Conservation (phyloP, 177 flowering plant genomes). For the Vitis hybrid region DNA sequence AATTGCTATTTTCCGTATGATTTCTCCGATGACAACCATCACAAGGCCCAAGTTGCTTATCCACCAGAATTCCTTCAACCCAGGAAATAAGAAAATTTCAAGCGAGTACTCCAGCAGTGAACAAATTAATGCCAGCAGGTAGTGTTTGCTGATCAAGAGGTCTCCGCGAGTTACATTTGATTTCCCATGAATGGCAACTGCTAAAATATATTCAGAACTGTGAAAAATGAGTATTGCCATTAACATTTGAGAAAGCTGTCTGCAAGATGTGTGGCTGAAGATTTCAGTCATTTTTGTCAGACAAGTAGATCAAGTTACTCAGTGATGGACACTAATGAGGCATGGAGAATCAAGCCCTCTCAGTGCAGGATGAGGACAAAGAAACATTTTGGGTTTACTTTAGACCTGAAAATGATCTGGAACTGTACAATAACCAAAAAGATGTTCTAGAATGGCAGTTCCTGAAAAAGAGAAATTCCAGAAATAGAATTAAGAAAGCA, state of each 20-base stretch:
- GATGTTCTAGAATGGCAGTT: too few species aligned
- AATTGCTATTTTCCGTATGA: slow-evolving; percentile 69
- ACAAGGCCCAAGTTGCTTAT: slow-evolving; percentile 68
- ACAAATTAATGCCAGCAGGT: slow-evolving; percentile 66
- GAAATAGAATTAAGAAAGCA: too few species aligned
- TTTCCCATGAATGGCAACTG: slow-evolving; percentile 62
- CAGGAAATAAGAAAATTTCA: slow-evolving; percentile 61
- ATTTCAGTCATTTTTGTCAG: slow-evolving; percentile 45
- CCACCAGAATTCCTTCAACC: slow-evolving; percentile 74
- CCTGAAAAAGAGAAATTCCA: too few species aligned
- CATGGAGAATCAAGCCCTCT: too few species aligned
- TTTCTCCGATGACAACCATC: slow-evolving; percentile 78
- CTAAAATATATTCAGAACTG: slow-evolving; percentile 68
- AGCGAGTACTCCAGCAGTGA: slow-evolving; percentile 64
- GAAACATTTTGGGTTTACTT: not conserved
- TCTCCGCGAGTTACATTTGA: slow-evolving; percentile 51
- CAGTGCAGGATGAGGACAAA: not conserved
- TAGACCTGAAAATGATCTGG: slow-evolving; percentile 14
- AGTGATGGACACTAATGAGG: too few species aligned
- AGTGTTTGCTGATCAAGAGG: slow-evolving; percentile 73
- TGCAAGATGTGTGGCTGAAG: slow-evolving; percentile 44
- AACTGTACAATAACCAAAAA: not conserved
- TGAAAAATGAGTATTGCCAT: slow-evolving; percentile 66
- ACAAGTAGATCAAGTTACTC: not conserved
- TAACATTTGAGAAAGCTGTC: slow-evolving; percentile 68